Percentiles rank a stretch among this genome's conserved stretches.
These are phyloP conservation scores for Colletotrichum agaves DNA, from an alignment of 2,329 filamentous ascomycete species.

Conservation along the genomic window DNA sequence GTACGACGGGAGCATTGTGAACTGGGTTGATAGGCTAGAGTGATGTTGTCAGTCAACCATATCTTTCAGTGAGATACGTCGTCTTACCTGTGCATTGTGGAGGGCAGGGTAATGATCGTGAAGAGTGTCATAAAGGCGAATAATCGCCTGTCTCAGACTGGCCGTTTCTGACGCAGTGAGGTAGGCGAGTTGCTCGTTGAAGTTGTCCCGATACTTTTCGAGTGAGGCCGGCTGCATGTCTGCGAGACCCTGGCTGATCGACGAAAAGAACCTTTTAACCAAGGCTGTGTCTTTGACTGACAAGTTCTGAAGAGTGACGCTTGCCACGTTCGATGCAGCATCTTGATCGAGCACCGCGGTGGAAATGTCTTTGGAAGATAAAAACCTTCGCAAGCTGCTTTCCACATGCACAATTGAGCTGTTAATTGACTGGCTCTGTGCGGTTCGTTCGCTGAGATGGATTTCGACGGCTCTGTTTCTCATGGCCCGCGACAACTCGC, in stretches of 20 bases:
- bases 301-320: slow-evolving; percentile 58
- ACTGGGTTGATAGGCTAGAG: slow-evolving; percentile 67
- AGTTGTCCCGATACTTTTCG: slow-evolving; percentile 23
- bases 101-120: slow-evolving; percentile 45
- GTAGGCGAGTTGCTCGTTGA: slow-evolving; percentile 39
- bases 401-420: slow-evolving; percentile 60
- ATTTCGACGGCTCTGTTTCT: slow-evolving; percentile 94
- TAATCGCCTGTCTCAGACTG: slow-evolving; percentile 49
- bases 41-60: slow-evolving; percentile 23
- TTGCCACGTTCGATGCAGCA: slow-evolving; percentile 42
- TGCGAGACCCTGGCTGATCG: slow-evolving; percentile 5
- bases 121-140: slow-evolving; percentile 49
- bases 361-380: slow-evolving; percentile 49
- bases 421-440: slow-evolving; percentile 47
- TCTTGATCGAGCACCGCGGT: slow-evolving; percentile 41
- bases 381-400: slow-evolving; percentile 60
- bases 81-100: slow-evolving; percentile 57
- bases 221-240: slow-evolving; percentile 10
- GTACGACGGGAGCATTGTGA: slow-evolving; percentile 65
- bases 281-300: slow-evolving; percentile 58
- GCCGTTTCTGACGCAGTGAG: slow-evolving; percentile 45
- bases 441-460: slow-evolving; percentile 68
- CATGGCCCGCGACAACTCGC: slow-evolving; percentile 96
- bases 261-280: slow-evolving; percentile 45
- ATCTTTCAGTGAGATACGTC: slow-evolving; percentile 38